phyloP scores from a whole-genome alignment of 164 flowering plant species.

The Macadamia integrifolia region DNA sequence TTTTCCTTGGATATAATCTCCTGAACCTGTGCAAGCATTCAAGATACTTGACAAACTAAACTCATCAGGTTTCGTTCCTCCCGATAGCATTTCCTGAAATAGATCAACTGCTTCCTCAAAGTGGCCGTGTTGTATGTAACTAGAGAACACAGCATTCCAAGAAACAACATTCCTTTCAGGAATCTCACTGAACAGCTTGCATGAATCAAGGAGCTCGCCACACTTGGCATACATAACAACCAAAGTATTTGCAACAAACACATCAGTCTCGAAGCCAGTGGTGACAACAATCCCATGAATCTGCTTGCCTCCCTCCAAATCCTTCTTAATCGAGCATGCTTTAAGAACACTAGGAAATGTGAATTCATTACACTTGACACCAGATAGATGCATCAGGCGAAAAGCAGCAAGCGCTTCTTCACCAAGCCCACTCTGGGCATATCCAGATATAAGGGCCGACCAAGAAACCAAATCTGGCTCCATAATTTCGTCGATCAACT shows the following conservation, averaged over 20 bases:
- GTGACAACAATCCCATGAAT: slow-evolving; percentile 1
- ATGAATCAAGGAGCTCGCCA: neutral
- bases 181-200: neutral
- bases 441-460: slow-evolving; percentile 3
- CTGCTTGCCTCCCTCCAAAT: neutral
- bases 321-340: slow-evolving; percentile 1
- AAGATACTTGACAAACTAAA: slow-evolving; percentile 1
- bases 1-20: neutral
- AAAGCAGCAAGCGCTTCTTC: slow-evolving; percentile 1
- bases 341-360: slow-evolving; percentile 2
- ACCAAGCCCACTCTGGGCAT: slow-evolving; percentile 1
- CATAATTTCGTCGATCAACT: neutral
- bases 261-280: slow-evolving; percentile 1
- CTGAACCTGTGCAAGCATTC: slow-evolving; percentile 3
- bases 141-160: slow-evolving; percentile 1
- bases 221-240: slow-evolving; percentile 5
- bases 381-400: neutral
- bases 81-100: slow-evolving; percentile 1
- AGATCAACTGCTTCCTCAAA: neutral
- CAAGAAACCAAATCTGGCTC: slow-evolving; percentile 3
- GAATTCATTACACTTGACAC: slow-evolving; percentile 1
- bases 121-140: neutral
- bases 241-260: slow-evolving; percentile 4
- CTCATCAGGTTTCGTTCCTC: slow-evolving; percentile 1
- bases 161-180: slow-evolving; percentile 2